Evolutionary conservation across 2,329 filamentous ascomycete genomes (phyloP).

Genomic region (Paecilomyces sp.): DNA sequence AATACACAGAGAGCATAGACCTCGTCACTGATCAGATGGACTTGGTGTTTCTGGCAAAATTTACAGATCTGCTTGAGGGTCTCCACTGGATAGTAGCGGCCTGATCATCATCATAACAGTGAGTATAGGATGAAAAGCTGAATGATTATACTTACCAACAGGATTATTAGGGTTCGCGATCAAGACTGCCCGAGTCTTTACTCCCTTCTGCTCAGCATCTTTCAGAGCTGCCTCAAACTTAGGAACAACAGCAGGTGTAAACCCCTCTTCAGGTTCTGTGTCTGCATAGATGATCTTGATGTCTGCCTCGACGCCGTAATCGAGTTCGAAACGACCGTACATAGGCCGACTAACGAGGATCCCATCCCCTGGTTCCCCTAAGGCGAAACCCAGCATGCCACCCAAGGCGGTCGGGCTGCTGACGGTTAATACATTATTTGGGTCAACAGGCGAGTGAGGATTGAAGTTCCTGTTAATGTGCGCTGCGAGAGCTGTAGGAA

Average conservation of each 20-base stretch:
- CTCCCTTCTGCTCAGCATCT: constrained; percentile 22
- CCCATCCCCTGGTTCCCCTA: constrained; percentile 40
- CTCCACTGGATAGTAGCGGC: constrained; percentile 39
- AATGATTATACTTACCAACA: constrained; percentile 29
- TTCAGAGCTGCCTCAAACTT: constrained; percentile 32
- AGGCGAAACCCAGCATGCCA: constrained; percentile 35
- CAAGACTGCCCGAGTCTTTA: constrained; percentile 33
- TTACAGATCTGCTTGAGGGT: constrained; percentile 39
- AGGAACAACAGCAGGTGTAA: constrained; percentile 21
- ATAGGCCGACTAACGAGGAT: constrained; percentile 41
- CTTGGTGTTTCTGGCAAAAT: constrained; percentile 41
- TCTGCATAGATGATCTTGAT: constrained; percentile 33
- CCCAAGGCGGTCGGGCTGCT: constrained; percentile 36
- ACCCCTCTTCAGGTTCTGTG: constrained; percentile 31
- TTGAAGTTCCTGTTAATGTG: constrained; percentile 38
- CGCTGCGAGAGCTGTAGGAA: constrained; percentile 34
- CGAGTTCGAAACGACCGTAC: constrained; percentile 44
- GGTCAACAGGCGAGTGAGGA: constrained; percentile 23
- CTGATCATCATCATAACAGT: constrained; percentile 38
- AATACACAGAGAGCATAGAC: constrained; percentile 50
- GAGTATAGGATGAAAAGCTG: background rate
- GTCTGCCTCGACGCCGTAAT: constrained; percentile 40
- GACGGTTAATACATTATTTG: constrained; percentile 33
- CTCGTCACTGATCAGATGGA: constrained; percentile 52
- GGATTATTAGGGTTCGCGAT: constrained; percentile 41